These are phyloP conservation scores for Starmerella sp. DNA, from an alignment of 805 yeast genomes.

Conservation along the genomic window DNA sequence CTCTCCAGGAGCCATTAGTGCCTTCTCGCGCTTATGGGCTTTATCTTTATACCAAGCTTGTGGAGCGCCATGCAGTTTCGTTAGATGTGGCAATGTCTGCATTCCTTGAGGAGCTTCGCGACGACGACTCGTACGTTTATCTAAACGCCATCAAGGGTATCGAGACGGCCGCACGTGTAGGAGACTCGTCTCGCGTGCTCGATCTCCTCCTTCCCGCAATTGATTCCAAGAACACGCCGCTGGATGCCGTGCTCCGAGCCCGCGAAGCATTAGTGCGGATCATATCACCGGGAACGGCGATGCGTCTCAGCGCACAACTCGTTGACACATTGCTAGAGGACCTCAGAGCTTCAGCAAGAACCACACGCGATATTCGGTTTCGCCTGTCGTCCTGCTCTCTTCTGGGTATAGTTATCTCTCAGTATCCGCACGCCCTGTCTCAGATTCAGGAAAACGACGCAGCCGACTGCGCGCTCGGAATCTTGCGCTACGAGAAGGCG, in stretches of 20 bases:
- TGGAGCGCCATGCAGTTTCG: constrained; percentile 36
- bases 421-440: constrained; percentile 44
- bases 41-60: constrained; percentile 46
- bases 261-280: constrained; percentile 71
- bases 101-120: constrained; percentile 54
- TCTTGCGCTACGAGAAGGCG: constrained; percentile 50
- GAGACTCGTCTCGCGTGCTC: constrained; percentile 4
- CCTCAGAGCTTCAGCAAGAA: constrained; percentile 10
- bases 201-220: constrained; percentile 2
- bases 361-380: constrained; percentile 41
- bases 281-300: constrained; percentile 31
- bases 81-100: constrained; percentile 47
- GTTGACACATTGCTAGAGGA: constrained; percentile 25
- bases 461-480: constrained; percentile 67
- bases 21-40: constrained; percentile 86
- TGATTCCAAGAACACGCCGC: constrained; percentile 14
- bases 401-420: constrained; percentile 57
- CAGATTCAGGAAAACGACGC: constrained; percentile 39
- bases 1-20: constrained; percentile 63
- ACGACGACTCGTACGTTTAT: constrained; percentile 78
- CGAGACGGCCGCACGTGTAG: constrained; percentile 30
- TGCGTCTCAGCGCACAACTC: constrained; percentile 27
- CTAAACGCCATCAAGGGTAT: constrained; percentile 74
- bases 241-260: constrained; percentile 63
- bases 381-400: constrained; percentile 83